Evolutionary conservation across 148 eudicot genomes (phyloP).

Genomic region (Rhododendron simsii): DNA sequence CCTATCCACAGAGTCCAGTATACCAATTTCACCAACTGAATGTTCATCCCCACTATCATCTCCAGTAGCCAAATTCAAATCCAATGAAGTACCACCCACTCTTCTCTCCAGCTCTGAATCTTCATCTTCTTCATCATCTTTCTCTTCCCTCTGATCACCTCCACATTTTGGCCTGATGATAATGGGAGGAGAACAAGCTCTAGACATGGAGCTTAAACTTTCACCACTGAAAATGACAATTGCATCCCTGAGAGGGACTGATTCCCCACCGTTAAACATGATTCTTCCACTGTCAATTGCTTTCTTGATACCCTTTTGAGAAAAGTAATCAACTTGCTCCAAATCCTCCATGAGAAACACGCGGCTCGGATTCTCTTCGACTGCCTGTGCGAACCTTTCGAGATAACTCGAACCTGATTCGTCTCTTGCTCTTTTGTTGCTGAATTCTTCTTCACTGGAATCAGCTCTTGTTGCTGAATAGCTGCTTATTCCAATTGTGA

Average conservation of each 20-base stretch:
- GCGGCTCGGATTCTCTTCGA: constrained; percentile 55
- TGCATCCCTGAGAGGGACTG: constrained; percentile 48
- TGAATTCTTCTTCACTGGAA: constrained; percentile 40
- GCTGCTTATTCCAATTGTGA: constrained; percentile 36
- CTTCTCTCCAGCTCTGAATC: constrained; percentile 15
- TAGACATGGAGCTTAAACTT: constrained; percentile 45
- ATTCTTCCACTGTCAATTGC: constrained; percentile 53
- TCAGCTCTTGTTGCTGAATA: constrained; percentile 43
- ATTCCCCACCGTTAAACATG: constrained; percentile 26
- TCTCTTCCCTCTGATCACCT: constrained; percentile 6
- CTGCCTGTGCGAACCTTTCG: constrained; percentile 42
- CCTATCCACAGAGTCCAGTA: constrained; percentile 48
- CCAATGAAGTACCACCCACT: constrained; percentile 27
- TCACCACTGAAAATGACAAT: constrained; percentile 66
- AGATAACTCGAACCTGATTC: constrained; percentile 34
- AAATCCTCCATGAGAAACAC: constrained; percentile 63
- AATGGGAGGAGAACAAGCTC: constrained; percentile 56
- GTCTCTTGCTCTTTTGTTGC: constrained; percentile 51
- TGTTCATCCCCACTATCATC: constrained; percentile 15
- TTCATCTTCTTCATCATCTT: constrained; percentile 20
- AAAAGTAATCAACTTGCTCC: constrained; percentile 48
- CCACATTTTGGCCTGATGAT: constrained; percentile 29
- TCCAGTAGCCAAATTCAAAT: constrained; percentile 49
- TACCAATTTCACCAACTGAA: constrained; percentile 23
- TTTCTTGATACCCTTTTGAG: constrained; percentile 41